These are phyloP conservation scores for Blastobotrys mokoenaii DNA, from an alignment of 805 yeast species.

Conservation along the genomic window DNA sequence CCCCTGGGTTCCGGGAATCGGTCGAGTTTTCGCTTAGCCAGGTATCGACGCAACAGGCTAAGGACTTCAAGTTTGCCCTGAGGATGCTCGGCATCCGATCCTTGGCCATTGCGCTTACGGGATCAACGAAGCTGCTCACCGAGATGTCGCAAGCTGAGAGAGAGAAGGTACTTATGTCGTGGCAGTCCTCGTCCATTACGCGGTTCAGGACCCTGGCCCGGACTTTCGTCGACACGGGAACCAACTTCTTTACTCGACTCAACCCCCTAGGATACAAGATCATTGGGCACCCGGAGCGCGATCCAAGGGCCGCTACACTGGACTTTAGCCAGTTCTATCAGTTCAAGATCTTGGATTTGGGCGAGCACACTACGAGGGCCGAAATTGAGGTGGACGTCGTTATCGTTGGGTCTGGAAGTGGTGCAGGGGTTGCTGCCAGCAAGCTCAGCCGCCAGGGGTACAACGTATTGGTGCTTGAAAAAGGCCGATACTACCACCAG, in stretches of 20 bases:
- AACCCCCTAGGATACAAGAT: constrained; percentile 32
- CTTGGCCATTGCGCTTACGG: constrained; percentile 19
- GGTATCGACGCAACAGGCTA: neutral
- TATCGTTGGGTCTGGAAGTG: constrained; percentile 45
- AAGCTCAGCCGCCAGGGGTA: constrained; percentile 37
- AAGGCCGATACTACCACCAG: constrained; percentile 37
- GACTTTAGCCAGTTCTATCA: constrained; percentile 24
- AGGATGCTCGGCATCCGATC: constrained; percentile 17
- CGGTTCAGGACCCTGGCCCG: constrained; percentile 26
- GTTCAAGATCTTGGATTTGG: constrained; percentile 23
- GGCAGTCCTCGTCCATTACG: constrained; percentile 36
- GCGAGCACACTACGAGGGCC: constrained; percentile 8
- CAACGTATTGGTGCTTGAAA: constrained; percentile 40
- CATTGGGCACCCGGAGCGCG: constrained; percentile 32
- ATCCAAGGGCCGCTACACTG: constrained; percentile 22
- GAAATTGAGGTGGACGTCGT: constrained; percentile 19
- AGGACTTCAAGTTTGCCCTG: constrained; percentile 14
- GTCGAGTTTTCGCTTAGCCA: neutral
- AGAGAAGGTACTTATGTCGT: constrained; percentile 28
- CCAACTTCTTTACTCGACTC: constrained; percentile 19
- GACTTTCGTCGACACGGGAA: constrained; percentile 20
- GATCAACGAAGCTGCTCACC: constrained; percentile 15
- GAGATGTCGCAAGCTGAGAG: constrained; percentile 27
- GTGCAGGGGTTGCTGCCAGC: constrained; percentile 46
- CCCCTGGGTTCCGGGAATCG: constrained; percentile 5